These are phyloP conservation scores for Mucor sp. DNA, from an alignment of 371 early-diverging fungal species.

Conservation along the genomic window DNA sequence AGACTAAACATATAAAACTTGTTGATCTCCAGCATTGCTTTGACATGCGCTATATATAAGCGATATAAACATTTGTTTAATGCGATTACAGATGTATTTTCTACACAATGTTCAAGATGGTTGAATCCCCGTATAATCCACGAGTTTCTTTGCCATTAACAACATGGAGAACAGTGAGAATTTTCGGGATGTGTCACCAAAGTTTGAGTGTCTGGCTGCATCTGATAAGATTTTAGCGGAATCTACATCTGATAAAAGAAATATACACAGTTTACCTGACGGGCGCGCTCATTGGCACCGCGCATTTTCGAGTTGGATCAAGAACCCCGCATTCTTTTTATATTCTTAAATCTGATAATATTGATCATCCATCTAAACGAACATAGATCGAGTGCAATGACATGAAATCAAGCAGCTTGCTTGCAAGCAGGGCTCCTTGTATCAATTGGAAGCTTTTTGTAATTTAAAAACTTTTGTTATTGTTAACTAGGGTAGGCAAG, in stretches of 20 bases:
- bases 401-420: neutral
- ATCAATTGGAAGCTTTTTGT: neutral
- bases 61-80: neutral
- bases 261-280: neutral
- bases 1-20: too few species aligned
- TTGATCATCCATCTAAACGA: neutral
- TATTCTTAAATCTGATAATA: neutral
- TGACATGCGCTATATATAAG: neutral
- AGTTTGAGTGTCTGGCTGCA: neutral
- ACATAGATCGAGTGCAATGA: neutral
- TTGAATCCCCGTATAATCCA: neutral
- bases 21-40: neutral
- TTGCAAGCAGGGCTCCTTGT: neutral
- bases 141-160: constrained; percentile 1
- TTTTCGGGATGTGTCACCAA: neutral
- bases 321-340: neutral
- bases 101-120: neutral
- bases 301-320: neutral
- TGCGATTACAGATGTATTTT: neutral
- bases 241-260: constrained; percentile 4
- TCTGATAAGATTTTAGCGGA: constrained; percentile 9
- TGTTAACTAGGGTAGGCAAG: too few species aligned
- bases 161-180: neutral
- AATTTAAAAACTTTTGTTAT: too few species aligned
- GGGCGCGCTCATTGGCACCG: neutral